These are phyloP conservation scores for Cadophora sp. DNA, from an alignment of 2,329 filamentous ascomycete species.

Conservation along the genomic window DNA sequence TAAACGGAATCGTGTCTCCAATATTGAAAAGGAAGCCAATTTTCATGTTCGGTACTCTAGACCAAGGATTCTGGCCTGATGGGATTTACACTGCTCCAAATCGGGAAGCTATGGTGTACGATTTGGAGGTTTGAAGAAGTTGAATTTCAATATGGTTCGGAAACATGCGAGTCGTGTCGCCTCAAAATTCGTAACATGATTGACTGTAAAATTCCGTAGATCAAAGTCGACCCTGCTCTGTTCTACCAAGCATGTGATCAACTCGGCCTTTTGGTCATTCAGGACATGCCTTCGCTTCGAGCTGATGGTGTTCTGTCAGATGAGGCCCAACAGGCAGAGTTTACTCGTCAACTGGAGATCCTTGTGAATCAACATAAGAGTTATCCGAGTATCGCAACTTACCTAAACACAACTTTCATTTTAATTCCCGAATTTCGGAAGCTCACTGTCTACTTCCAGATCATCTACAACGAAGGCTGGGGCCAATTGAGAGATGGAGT, in stretches of 20 bases:
- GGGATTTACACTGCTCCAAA: constrained; percentile 71
- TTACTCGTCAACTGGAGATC: constrained; percentile 56
- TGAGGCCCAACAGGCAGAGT: constrained; percentile 64
- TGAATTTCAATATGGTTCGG: constrained; percentile 74
- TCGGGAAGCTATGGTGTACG: constrained; percentile 71
- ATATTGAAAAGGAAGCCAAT: constrained; percentile 72
- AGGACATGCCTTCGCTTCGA: constrained; percentile 72
- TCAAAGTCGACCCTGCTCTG: constrained; percentile 25
- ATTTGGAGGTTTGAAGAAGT: constrained; percentile 67
- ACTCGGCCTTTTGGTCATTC: constrained; percentile 59
- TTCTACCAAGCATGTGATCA: constrained; percentile 34
- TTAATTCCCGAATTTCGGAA: neutral
- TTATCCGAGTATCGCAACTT: constrained; percentile 69
- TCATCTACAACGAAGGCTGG: constrained; percentile 78
- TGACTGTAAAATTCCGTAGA: neutral
- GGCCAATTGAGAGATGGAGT: constrained; percentile 58
- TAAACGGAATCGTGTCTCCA: constrained; percentile 54
- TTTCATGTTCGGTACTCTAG: constrained; percentile 72
- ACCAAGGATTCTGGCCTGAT: constrained; percentile 77
- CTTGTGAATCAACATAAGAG: constrained; percentile 48
- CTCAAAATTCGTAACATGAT: neutral
- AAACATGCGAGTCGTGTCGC: constrained; percentile 61
- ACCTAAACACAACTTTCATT: constrained; percentile 52
- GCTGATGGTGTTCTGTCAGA: constrained; percentile 43
- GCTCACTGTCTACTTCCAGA: constrained; percentile 43